phyloP scores from a whole-genome alignment of 768 basidiomycete species.

The Termitomyces sp. region DNA sequence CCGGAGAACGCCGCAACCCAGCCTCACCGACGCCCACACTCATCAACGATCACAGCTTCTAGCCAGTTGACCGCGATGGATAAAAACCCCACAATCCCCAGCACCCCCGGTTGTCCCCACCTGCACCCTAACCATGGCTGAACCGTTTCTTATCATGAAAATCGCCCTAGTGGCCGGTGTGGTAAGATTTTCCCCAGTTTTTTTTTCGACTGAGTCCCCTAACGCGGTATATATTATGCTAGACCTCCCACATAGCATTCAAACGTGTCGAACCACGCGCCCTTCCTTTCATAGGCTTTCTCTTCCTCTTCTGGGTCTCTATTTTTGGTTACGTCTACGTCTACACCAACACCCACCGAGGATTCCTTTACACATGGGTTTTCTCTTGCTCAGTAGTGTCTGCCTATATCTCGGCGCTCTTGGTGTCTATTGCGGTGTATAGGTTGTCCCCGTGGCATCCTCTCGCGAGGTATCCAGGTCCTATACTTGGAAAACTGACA shows the following conservation, averaged over 20 bases:
- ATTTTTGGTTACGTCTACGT: slow-evolving; percentile 8
- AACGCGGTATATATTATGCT: not conserved
- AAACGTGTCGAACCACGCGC: not conserved
- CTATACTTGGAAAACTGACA: slow-evolving; percentile 1
- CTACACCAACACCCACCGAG: not conserved
- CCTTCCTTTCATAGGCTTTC: not conserved
- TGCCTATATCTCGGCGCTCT: not conserved
- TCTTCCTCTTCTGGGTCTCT: not conserved
- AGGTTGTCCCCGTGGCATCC: slow-evolving; percentile 15
- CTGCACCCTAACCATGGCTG: not conserved
- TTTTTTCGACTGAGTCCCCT: too few species aligned
- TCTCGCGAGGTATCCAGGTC: slow-evolving; percentile 11
- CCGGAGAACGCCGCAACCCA: not conserved
- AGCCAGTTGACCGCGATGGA: not conserved
- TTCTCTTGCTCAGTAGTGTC: not conserved
- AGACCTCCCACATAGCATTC: not conserved
- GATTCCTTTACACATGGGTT: not conserved
- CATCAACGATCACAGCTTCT: not conserved
- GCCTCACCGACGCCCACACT: not conserved
- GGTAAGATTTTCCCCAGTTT: not conserved
- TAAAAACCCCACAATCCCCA: not conserved
- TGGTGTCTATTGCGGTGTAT: slow-evolving; percentile 8
- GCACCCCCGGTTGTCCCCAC: not conserved
- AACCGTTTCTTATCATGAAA: not conserved
- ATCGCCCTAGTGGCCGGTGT: not conserved